phyloP scores from a whole-genome alignment of 2,329 filamentous ascomycete genomes.

The Talaromyces sp. region DNA sequence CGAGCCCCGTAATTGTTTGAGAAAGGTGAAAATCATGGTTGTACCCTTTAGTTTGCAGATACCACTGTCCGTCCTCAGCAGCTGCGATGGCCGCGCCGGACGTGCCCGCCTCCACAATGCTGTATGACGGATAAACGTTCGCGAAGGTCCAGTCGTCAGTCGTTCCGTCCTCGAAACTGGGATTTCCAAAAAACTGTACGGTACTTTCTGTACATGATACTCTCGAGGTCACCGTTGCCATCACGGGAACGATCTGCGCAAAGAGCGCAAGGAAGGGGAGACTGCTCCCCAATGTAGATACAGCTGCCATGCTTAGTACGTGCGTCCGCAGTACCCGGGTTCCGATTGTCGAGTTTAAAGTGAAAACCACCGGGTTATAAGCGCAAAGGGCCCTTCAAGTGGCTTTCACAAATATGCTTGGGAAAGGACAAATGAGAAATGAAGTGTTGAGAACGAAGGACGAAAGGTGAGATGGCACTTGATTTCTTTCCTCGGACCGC shows the following conservation, averaged over 20 bases:
- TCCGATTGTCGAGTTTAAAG: background rate
- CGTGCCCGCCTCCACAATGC: background rate
- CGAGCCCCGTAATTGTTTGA: constrained; percentile 1
- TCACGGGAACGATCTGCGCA: background rate
- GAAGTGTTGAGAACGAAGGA: background rate
- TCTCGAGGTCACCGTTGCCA: background rate
- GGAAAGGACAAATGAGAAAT: background rate
- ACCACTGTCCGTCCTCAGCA: constrained; percentile 6
- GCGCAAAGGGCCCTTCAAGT: background rate
- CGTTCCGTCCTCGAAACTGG: constrained; percentile 3
- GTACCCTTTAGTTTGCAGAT: background rate
- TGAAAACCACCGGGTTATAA: background rate
- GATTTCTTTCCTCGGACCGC: background rate
- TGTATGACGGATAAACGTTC: background rate
- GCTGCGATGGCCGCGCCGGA: background rate
- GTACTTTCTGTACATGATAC: background rate
- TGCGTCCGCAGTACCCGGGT: background rate
- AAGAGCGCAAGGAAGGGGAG: constrained; percentile 7
- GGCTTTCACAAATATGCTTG: background rate
- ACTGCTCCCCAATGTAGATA: background rate
- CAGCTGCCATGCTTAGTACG: background rate
- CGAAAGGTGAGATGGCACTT: constrained; percentile 3
- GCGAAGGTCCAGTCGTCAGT: background rate
- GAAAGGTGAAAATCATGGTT: background rate
- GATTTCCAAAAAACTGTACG: background rate